Evolutionary conservation across 768 basidiomycete genomes (phyloP).

Genomic region (Tulasnella sp.): DNA sequence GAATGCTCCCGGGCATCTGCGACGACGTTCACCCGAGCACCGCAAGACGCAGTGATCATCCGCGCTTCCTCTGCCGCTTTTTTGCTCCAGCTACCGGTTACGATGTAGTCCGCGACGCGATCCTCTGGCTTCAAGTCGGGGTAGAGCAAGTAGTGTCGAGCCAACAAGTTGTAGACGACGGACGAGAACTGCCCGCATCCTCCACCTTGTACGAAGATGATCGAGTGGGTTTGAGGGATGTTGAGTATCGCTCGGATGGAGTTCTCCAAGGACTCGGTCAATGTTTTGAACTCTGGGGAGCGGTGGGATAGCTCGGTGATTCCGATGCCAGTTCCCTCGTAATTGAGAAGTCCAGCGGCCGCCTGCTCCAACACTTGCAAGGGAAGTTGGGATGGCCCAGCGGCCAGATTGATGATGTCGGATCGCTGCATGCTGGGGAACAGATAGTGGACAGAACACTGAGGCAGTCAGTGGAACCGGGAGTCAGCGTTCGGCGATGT

Average conservation of each 20-base stretch:
- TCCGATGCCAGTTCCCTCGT: slow-evolving; percentile 82
- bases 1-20: slow-evolving; percentile 56
- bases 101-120: slow-evolving; percentile 69
- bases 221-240: slow-evolving; percentile 70
- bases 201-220: slow-evolving; percentile 93
- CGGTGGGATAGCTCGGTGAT: slow-evolving; percentile 95
- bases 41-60: background rate
- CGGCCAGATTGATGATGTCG: slow-evolving; percentile 80
- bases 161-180: slow-evolving; percentile 82
- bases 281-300: slow-evolving; percentile 73
- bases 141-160: slow-evolving; percentile 66
- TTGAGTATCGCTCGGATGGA: slow-evolving; percentile 65
- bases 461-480: background rate
- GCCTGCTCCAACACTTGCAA: slow-evolving; percentile 77
- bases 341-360: slow-evolving; percentile 77
- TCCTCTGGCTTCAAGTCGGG: slow-evolving; percentile 45
- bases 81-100: slow-evolving; percentile 89
- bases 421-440: slow-evolving; percentile 22
- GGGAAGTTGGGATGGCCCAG: slow-evolving; percentile 90
- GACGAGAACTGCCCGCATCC: slow-evolving; percentile 88
- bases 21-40: slow-evolving; percentile 45
- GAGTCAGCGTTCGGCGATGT: background rate
- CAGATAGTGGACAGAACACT: background rate
- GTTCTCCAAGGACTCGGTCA: slow-evolving; percentile 48
- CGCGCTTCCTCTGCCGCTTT: slow-evolving; percentile 64